Evolutionary conservation across 805 yeast species (phyloP), one percentile per base, ranked within the genome.

Genomic region (Kuraishia ogatae): DNA sequence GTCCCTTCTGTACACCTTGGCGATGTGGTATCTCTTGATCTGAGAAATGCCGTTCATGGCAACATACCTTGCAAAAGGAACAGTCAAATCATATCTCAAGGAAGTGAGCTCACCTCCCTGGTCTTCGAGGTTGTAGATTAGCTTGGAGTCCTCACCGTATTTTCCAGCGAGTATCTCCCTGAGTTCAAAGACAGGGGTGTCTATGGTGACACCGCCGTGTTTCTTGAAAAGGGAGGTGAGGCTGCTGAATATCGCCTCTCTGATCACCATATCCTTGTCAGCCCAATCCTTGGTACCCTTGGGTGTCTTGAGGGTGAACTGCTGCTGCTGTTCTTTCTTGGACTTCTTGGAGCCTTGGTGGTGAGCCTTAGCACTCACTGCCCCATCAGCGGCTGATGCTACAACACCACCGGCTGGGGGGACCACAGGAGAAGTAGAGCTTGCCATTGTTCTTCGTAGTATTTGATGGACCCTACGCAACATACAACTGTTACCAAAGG

Each of bases 211-310:
- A 71, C 96, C 99, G 59, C 99, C 99, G 71, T 94, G 99, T 63
- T 91, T 86, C 71, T 91, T 87, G 80, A 94, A 94, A 53, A 94
- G 71, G 1, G 74, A 64, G 17, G 92, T 81, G 58, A 94, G 72
- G 10, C 90, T 80, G 53, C 77, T 74, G 70, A 94, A 94, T 58
- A 94, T 81, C 47, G 88, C 94, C 64, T 89, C 93, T 71, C 99
- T 84, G 61, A 94, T 83, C 47, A 91, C 87, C 98, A 94, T 94
- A 69, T 94, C 99, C 69, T 87, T 87, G 64, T 94, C 99, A 59
- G 97, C 89, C 99, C 99, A 94, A 71, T 94, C 99, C 71, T 91
- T 92, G 62, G 98, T 84, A 60, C 99, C 99, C 70, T 94, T 94
- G 53, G 99, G 98, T 50, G 96, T 90, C 71, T 94, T 94, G 67